Evolutionary conservation across 306 rosid genomes (phyloP).

Genomic region (Sicyos baderoa): DNA sequence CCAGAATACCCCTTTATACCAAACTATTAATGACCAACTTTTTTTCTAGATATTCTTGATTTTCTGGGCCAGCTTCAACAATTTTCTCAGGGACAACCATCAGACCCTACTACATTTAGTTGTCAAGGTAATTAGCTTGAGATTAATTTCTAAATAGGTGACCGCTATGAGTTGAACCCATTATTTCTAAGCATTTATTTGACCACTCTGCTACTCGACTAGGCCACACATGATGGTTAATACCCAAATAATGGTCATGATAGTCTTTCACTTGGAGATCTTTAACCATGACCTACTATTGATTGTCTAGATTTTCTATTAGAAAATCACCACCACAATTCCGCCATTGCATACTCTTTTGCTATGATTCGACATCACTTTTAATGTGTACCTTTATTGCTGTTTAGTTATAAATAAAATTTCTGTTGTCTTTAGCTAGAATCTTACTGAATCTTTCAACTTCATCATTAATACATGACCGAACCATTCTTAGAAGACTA

Average conservation of each 20-base stretch:
- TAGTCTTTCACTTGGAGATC: neutral
- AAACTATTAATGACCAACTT: neutral
- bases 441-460: neutral
- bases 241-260: neutral
- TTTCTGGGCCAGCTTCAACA: no score
- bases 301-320: neutral
- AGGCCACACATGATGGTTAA: no score
- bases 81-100: no score
- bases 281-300: neutral
- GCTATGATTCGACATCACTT: neutral
- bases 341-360: neutral
- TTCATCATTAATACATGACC: neutral
- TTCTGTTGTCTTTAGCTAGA: neutral
- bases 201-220: no score
- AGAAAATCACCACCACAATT: neutral
- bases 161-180: no score
- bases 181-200: no score
- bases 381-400: neutral
- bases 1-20: neutral
- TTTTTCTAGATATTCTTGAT: no score
- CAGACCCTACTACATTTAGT: no score
- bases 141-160: no score
- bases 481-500: neutral
- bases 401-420: neutral
- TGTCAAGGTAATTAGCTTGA: no score